These are phyloP conservation scores for Chrysosporium keratinophilum DNA, from an alignment of 2,329 filamentous ascomycete genomes.

Conservation along the genomic window DNA sequence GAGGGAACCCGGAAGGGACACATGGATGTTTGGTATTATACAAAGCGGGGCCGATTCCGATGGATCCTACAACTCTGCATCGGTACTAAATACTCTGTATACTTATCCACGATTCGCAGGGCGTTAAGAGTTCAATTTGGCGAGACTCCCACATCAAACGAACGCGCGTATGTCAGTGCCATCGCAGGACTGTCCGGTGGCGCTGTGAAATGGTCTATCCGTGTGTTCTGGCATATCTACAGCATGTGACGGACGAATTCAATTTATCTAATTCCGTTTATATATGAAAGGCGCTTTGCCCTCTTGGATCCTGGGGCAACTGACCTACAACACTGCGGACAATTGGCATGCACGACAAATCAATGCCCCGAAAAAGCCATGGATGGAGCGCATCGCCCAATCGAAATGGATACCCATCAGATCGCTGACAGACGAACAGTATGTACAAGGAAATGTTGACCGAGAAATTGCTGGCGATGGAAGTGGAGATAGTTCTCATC, in stretches of 20 bases:
- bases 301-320: conserved; percentile 50
- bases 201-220: conserved; percentile 45
- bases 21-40: background rate
- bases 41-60: conserved; percentile 16
- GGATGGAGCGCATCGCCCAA: conserved; percentile 44
- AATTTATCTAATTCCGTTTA: too few relatives aligned
- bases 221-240: conserved; percentile 27
- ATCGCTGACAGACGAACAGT: conserved; percentile 61
- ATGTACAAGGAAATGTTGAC: conserved; percentile 57
- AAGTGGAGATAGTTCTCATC: conserved; percentile 66
- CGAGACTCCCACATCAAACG: conserved; percentile 44
- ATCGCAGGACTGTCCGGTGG: conserved; percentile 58
- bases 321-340: conserved; percentile 45
- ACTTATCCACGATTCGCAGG: conserved; percentile 28
- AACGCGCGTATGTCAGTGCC: conserved; percentile 58
- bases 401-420: conserved; percentile 64
- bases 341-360: conserved; percentile 34
- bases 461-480: conserved; percentile 60
- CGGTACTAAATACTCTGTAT: conserved; percentile 12
- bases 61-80: conserved; percentile 12
- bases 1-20: too few relatives aligned
- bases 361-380: conserved; percentile 29
- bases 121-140: conserved; percentile 40
- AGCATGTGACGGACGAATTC: too few relatives aligned
- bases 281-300: conserved; percentile 43